These are phyloP conservation scores for Leccinum disarticulatum DNA, from an alignment of 768 basidiomycete genomes.

Conservation along the genomic window DNA sequence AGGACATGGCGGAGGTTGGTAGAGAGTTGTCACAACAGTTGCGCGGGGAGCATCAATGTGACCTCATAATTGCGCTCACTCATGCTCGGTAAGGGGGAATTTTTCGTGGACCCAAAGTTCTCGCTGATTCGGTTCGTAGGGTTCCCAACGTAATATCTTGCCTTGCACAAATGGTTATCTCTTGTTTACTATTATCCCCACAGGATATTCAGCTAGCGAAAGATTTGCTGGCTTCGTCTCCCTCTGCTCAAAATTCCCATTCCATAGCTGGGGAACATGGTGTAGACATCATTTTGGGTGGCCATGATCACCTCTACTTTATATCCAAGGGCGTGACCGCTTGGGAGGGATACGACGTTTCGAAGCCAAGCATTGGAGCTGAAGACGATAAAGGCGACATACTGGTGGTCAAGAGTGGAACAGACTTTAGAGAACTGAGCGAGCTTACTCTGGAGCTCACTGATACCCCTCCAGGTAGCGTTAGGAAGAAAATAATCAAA, in stretches of 20 bases:
- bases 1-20: constrained; percentile 71
- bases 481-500: constrained; percentile 64
- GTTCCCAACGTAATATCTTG: constrained; percentile 29
- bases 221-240: constrained; percentile 58
- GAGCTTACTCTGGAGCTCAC: constrained; percentile 66
- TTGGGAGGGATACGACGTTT: constrained; percentile 67
- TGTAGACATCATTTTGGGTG: constrained; percentile 81
- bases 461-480: constrained; percentile 57
- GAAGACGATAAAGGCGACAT: constrained; percentile 73
- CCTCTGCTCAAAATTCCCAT: constrained; percentile 44
- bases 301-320: constrained; percentile 87
- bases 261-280: constrained; percentile 62
- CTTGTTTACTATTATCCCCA: constrained; percentile 8
- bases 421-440: constrained; percentile 86
- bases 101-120: not conserved
- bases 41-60: constrained; percentile 71
- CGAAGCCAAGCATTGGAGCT: constrained; percentile 55
- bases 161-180: not conserved
- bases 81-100: constrained; percentile 61
- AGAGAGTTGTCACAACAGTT: constrained; percentile 72
- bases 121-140: constrained; percentile 18
- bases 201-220: constrained; percentile 76
- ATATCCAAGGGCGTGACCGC: constrained; percentile 60
- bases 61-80: constrained; percentile 83
- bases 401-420: constrained; percentile 81